Conservation (phyloP, 1,139 yeast genomes). For the Maudiozyma humilis region DNA sequence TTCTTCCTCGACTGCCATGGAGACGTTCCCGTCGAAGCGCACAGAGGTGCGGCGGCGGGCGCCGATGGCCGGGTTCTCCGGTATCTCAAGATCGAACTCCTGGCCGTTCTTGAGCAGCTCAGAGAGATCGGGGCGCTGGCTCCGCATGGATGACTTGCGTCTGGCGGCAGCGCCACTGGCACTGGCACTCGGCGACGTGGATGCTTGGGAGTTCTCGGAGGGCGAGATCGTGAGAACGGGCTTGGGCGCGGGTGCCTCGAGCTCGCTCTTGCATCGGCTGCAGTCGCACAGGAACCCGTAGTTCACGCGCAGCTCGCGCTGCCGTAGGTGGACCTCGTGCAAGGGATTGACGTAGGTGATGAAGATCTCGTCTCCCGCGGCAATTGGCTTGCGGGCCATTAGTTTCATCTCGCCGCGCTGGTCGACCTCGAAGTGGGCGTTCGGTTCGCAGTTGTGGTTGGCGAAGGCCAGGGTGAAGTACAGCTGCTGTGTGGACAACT, state of each 20-base stretch:
- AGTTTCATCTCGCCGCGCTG: conserved; percentile 51
- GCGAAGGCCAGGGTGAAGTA: conserved; percentile 60
- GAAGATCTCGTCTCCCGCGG: conserved; percentile 58
- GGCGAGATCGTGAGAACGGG: neutral
- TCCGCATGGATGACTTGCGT: conserved; percentile 31
- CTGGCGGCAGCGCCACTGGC: conserved; percentile 13
- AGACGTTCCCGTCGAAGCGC: conserved; percentile 59
- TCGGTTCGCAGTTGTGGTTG: conserved; percentile 73
- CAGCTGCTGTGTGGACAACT: conserved; percentile 50
- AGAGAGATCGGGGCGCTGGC: conserved; percentile 38
- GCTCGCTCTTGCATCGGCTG: conserved; percentile 52
- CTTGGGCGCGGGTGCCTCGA: conserved; percentile 8
- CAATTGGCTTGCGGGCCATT: conserved; percentile 49
- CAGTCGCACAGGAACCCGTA: conserved; percentile 82
- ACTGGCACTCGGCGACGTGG: neutral
- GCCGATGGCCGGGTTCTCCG: conserved; percentile 32
- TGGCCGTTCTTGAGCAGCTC: conserved; percentile 41
- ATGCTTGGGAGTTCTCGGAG: neutral
- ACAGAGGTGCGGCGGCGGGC: conserved; percentile 57
- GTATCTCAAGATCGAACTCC: conserved; percentile 44
- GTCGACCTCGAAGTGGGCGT: conserved; percentile 48
- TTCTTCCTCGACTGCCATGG: conserved; percentile 35
- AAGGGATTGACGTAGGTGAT: conserved; percentile 66
- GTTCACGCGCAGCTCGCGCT: conserved; percentile 58
- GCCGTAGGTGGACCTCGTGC: conserved; percentile 56